These are phyloP conservation scores for Lagenaria siceraria DNA, from an alignment of 306 rosid genomes.

Conservation along the genomic window DNA sequence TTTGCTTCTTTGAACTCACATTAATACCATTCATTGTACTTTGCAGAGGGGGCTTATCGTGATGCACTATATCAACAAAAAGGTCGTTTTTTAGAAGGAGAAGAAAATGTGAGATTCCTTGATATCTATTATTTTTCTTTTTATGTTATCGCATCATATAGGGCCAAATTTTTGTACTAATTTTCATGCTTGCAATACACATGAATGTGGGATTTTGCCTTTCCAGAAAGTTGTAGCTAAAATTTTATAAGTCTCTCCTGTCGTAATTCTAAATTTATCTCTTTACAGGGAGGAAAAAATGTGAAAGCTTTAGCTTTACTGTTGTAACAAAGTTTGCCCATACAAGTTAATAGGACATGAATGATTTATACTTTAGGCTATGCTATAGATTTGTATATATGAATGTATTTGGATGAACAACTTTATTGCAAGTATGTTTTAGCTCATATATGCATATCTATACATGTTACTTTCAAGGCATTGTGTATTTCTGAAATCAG, in stretches of 20 bases:
- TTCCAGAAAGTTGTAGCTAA: neutral
- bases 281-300: neutral
- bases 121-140: neutral
- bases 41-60: constrained; percentile 3
- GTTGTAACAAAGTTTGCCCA: neutral
- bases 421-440: neutral
- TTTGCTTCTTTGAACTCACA: neutral
- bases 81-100: constrained; percentile 23
- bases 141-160: neutral
- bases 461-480: neutral
- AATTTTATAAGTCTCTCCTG: neutral
- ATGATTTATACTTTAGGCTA: neutral
- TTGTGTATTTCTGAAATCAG: neutral
- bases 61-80: constrained; percentile 18
- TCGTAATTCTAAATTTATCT: neutral
- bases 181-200: neutral
- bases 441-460: neutral
- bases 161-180: neutral
- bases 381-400: neutral
- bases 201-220: neutral
- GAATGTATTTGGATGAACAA: neutral
- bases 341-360: neutral
- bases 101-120: constrained; percentile 35
- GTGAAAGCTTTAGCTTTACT: neutral
- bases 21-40: neutral